Base-by-base conservation (phyloP, 805 yeast genomes). In the Metschnikowia dekortorum region DNA sequence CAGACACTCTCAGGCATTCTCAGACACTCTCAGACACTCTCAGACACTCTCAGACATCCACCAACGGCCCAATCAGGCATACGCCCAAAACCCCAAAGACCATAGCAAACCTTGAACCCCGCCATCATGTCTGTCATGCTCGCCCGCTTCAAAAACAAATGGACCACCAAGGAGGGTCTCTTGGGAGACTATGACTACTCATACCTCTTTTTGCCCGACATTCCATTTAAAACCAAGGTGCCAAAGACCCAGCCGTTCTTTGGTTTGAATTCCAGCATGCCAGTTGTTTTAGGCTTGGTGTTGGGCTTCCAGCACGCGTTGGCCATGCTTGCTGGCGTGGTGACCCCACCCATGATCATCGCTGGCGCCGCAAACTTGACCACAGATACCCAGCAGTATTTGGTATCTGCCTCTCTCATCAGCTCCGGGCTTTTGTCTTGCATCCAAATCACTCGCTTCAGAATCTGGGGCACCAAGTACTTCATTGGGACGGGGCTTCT, bases 261-360 rank as follows among this genome's bases (percentile, higher is more conserved):
- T 36, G 52, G 52, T 34, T 44, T 51, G 36, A 46, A 51, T 40
- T 51, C 54, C 9, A 43, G 44, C 13, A 51, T 51, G 54, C 54
- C 54, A n/a, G 18, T 51, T 16, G 36, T 51, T 9, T 45, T 51
- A 37, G 54, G 54, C 35, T 32, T 49, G 31, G 33, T 51, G 8
- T 46, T 51, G 33, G 54, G 54, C 13, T 48, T 51, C 52, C 54
- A 51, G 35, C 54, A 51, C 43, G 47, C 54, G 5, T 51, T 51
- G 52, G 52, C 54, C 39, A 51, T 51, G 54, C 42, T 51, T 46
- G 54, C 54, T n/a, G 54, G 54, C 39, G 54, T 51, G 37, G 46
- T 51, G 16, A 48, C 54, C 6, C 54, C 54, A 2, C 54, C 54
- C 8, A 37, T 51, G 49, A 51, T 51, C 45, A 51, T 51, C 31